Base-by-base conservation (phyloP, 2,329 filamentous ascomycete genomes). In the Sarocladiaceae sp. region DNA sequence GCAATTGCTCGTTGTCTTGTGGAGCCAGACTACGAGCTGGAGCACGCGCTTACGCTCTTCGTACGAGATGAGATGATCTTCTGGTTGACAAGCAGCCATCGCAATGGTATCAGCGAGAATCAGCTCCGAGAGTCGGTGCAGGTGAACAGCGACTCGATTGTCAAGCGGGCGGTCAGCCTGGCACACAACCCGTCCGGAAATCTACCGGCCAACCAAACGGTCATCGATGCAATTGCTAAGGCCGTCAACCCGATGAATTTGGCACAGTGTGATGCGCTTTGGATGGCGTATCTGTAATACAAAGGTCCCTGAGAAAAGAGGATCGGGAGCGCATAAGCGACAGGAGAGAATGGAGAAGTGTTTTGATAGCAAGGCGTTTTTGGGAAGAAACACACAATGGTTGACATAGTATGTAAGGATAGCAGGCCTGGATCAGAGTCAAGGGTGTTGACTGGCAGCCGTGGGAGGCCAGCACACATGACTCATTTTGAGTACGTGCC, bases 51-150 rank as follows among this genome's bases (percentile, higher is more conserved):
- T 48, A 90, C 87, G 53, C 82, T 99, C 54, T 97, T 97, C 68
- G 94, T 99, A 56, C 84, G 94, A 6, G 94, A 99, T 63, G 94
- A 99, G 71, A 95, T 99, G 81, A 92, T 93, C 58, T 95, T 92
- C 72, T 99, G 94, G 94, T 92, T 92, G 60, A 95, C 88, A 2
- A 87, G 84, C 58, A 82, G 75, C 57, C 89, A 96, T 65, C 83
- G 90, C 12, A 67, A 64, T 36, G 64, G 60, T 17, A 71, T 72
- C 46, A 69, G 67, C 40, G 85, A 90, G 54, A 82, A 78, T 28
- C 84, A 89, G 64, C 75, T 95, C 47, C 77, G 89, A 20, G 89
- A 94, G 53, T 82, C 86, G 57, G 92, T 96, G 29, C 86, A 91
- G 70, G 76, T 81, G 51, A 99, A 99, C 68, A 90, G 87, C 59